These are phyloP conservation scores for Diplocarpon rosae DNA, from an alignment of 2,329 filamentous ascomycete genomes.

Conservation along the genomic window DNA sequence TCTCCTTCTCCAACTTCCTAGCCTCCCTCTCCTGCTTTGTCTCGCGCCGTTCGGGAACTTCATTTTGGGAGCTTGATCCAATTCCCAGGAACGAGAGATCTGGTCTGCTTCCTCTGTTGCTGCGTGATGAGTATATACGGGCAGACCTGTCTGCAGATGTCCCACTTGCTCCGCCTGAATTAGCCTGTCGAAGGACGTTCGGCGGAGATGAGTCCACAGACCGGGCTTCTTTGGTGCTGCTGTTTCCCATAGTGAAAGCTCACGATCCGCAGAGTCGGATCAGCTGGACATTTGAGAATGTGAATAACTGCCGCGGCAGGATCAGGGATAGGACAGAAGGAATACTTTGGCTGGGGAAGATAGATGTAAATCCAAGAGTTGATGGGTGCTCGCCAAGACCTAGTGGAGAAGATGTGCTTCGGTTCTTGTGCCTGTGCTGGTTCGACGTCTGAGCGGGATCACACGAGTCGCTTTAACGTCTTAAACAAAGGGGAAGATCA, in stretches of 20 bases:
- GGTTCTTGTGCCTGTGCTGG: too few species aligned
- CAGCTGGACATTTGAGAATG: slow-evolving; percentile 16
- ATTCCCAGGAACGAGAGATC: slow-evolving; percentile 27
- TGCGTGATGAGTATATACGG: slow-evolving; percentile 19
- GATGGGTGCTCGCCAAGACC: slow-evolving; percentile 4
- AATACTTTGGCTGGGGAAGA: neutral
- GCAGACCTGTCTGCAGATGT: slow-evolving; percentile 17
- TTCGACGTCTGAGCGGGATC: too few species aligned
- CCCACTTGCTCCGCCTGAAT: slow-evolving; percentile 14
- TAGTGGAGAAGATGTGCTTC: neutral
- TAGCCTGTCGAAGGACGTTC: slow-evolving; percentile 12
- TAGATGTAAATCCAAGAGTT: slow-evolving; percentile 5
- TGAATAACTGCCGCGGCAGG: neutral
- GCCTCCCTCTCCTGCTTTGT: slow-evolving; percentile 88
- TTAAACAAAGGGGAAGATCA: neutral
- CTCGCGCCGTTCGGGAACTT: slow-evolving; percentile 50
- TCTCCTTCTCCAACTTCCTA: slow-evolving; percentile 72
- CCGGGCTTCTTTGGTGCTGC: slow-evolving; percentile 22
- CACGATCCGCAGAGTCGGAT: slow-evolving; percentile 18
- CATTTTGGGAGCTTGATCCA: slow-evolving; percentile 18
- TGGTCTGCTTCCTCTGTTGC: slow-evolving; percentile 22
- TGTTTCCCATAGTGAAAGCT: slow-evolving; percentile 26
- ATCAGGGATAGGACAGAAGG: slow-evolving; percentile 2
- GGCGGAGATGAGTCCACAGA: slow-evolving; percentile 19
- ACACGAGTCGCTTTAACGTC: neutral